Evolutionary conservation across 805 yeast genomes (phyloP).

Genomic region (Dipodascopsis uninucleata): DNA sequence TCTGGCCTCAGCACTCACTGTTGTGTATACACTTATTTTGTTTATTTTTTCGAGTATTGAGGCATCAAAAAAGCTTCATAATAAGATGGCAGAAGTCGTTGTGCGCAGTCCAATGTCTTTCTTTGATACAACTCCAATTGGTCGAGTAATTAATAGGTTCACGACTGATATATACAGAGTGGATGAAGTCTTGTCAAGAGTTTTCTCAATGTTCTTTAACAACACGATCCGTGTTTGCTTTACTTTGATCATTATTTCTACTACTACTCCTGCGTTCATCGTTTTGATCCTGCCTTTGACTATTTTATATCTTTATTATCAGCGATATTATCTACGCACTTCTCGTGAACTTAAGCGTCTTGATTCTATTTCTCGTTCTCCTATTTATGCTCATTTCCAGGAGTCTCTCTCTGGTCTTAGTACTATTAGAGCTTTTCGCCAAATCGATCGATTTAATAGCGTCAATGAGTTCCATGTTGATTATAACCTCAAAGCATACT

Average conservation of each 20-base stretch:
- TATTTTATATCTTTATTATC: slow-evolving; percentile 64
- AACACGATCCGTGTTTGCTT: slow-evolving; percentile 43
- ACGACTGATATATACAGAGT: slow-evolving; percentile 87
- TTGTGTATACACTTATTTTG: slow-evolving; percentile 63
- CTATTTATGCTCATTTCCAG: slow-evolving; percentile 76
- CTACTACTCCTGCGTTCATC: slow-evolving; percentile 83
- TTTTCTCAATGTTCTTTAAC: slow-evolving; percentile 39
- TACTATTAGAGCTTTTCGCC: slow-evolving; percentile 76
- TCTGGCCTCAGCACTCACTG: slow-evolving; percentile 54
- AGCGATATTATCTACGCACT: slow-evolving; percentile 61
- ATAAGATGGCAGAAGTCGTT: slow-evolving; percentile 67
- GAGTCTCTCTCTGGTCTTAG: slow-evolving; percentile 75
- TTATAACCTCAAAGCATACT: slow-evolving; percentile 83
- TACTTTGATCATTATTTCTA: slow-evolving; percentile 74
- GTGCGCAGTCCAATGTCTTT: slow-evolving; percentile 91
- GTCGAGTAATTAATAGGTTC: slow-evolving; percentile 85
- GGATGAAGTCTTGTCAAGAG: slow-evolving; percentile 59
- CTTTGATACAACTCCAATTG: slow-evolving; percentile 93
- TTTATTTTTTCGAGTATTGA: slow-evolving; percentile 80
- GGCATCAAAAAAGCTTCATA: slow-evolving; percentile 71
- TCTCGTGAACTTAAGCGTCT: slow-evolving; percentile 78
- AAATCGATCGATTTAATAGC: slow-evolving; percentile 55
- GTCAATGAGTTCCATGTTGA: slow-evolving; percentile 61
- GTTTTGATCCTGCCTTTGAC: slow-evolving; percentile 68
- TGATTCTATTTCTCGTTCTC: slow-evolving; percentile 64